A percentile compares a stretch with the other conserved stretches of the same genome.
Conservation (phyloP, 2,329 filamentous ascomycete genomes). For the Trichoderma gracile region DNA sequence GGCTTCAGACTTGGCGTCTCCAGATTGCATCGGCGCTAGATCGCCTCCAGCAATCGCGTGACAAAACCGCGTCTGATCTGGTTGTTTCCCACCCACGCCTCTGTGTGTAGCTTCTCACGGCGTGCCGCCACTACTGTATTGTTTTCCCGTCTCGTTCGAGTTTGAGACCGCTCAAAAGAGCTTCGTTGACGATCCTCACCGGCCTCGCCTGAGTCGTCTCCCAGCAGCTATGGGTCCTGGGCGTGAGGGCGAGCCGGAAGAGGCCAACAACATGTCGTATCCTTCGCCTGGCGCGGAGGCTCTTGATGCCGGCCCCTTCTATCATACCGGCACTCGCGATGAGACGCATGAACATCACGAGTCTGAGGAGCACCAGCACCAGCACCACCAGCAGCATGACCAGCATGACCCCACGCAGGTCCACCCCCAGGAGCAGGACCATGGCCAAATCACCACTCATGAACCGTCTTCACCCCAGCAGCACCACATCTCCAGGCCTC, state of each 20-base stretch:
- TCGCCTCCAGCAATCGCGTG: conserved; percentile 25
- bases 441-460: conserved; percentile 37
- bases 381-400: conserved; percentile 28
- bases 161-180: neutral
- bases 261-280: conserved; percentile 45
- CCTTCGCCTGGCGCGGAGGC: conserved; percentile 49
- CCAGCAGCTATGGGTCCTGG: conserved; percentile 36
- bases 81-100: neutral
- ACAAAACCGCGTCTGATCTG: conserved; percentile 13
- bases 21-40: conserved; percentile 13
- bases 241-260: conserved; percentile 41
- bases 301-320: conserved; percentile 48
- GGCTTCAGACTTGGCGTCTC: conserved; percentile 25
- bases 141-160: too few species aligned
- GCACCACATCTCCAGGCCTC: conserved; percentile 45
- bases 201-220: neutral
- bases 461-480: conserved; percentile 44
- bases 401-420: conserved; percentile 36
- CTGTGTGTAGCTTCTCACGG: conserved; percentile 5
- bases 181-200: neutral
- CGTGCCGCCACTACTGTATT: neutral
- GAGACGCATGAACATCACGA: conserved; percentile 33
- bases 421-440: conserved; percentile 35
- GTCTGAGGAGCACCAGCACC: conserved; percentile 32
- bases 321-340: conserved; percentile 43